A percentile compares a stretch with the other conserved stretches of the same genome.
Conservation (phyloP, 768 basidiomycete species). For the Pulveroboletus sp. region DNA sequence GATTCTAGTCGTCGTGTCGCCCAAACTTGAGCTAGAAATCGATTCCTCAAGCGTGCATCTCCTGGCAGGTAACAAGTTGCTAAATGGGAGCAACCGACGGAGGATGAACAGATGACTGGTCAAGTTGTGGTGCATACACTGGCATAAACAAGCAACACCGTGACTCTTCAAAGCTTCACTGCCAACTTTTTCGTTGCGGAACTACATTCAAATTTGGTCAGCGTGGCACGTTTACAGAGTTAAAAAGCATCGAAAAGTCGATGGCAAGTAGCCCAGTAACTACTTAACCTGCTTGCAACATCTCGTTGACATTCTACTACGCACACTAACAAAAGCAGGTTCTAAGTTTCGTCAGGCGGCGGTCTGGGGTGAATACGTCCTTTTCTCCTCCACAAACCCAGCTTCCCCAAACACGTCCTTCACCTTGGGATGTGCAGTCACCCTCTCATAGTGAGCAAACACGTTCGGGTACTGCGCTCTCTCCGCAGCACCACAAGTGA, state of each 20-base stretch:
- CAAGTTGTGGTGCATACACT: no score
- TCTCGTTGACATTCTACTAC: no score
- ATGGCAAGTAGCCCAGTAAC: no score
- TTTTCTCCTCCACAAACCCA: constrained; percentile 16
- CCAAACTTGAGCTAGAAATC: neutral
- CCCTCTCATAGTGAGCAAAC: constrained; percentile 25
- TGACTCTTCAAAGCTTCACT: no score
- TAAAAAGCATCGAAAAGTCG: no score
- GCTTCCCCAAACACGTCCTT: constrained; percentile 17
- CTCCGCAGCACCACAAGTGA: constrained; percentile 27
- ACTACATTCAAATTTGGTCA: no score
- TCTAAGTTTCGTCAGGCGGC: neutral
- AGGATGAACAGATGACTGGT: neutral
- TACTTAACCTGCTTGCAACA: no score
- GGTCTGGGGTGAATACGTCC: constrained; percentile 7
- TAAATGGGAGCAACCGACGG: neutral
- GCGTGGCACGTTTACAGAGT: no score
- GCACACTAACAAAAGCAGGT: no score
- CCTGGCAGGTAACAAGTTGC: neutral
- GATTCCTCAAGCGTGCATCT: neutral
- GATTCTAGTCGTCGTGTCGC: neutral
- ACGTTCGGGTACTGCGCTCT: constrained; percentile 24
- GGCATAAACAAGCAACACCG: no score
- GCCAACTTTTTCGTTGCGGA: no score
- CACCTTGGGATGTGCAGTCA: constrained; percentile 16